Evolutionary conservation across 345 rosid genomes (phyloP).

Genomic region (Melaleuca alternifolia): DNA sequence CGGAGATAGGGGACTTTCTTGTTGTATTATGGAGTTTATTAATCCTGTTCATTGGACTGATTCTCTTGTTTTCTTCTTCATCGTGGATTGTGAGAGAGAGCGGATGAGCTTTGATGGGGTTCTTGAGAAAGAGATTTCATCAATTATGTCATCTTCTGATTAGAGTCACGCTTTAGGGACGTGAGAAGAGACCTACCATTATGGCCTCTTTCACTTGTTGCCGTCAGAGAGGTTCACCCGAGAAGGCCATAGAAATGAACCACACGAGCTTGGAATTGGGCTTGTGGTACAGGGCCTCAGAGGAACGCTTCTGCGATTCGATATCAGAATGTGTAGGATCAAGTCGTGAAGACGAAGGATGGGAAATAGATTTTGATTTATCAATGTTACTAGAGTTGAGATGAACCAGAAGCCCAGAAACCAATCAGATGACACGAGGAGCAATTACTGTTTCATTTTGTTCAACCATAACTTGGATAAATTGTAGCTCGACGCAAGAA

Average conservation of each 20-base stretch:
- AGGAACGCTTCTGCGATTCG: background rate
- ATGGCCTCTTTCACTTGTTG: background rate
- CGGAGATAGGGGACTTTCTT: conserved; percentile 14
- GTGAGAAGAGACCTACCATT: background rate
- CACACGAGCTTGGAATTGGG: background rate
- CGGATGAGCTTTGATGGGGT: background rate
- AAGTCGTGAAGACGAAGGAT: background rate
- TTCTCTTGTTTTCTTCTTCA: conserved; percentile 7
- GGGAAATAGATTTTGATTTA: background rate
- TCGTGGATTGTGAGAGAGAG: background rate
- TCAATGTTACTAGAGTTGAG: background rate
- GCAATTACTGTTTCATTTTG: background rate
- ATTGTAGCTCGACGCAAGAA: background rate
- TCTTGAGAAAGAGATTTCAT: background rate
- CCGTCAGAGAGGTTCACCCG: background rate
- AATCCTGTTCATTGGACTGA: conserved; percentile 7
- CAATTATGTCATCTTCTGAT: background rate
- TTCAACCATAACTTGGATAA: background rate
- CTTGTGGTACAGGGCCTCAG: background rate
- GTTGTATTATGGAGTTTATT: conserved; percentile 1
- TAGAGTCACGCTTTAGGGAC: background rate
- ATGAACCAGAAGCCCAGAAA: background rate
- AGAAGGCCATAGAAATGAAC: background rate
- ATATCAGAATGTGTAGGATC: background rate
- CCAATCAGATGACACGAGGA: background rate